Base-by-base conservation (phyloP, 2,329 filamentous ascomycete species). In the Hypoxylon sp. region DNA sequence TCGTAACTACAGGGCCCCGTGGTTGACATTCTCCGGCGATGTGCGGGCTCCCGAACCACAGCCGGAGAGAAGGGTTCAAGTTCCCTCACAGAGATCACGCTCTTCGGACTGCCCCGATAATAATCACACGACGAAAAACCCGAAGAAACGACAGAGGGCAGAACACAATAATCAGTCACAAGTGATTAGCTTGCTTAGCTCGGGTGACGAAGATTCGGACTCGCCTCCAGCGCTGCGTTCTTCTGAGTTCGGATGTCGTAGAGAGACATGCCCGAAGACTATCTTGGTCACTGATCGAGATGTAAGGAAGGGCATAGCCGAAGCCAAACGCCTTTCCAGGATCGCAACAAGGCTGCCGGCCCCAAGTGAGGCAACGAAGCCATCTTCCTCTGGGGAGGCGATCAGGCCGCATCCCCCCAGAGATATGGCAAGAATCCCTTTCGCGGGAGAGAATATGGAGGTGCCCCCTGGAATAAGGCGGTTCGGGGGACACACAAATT, bases 401-500 rank as follows among this genome's bases (percentile, higher is more conserved):
- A 39, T 17, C 2, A 54, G 31, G 21, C n/a, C n/a, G 19, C 19
- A 39, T 7, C 17, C 21, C 6, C 24, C 10, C 8, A 37, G 21
- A 21, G 19, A 56, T 4, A 19, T 31, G n/a, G 6, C 48, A 13
- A 42, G 19, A 5, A 13, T 5, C 15, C 15, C 6, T 13, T 31
- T 24, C 6, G 4, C 6, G 6, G 19, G 29, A 21, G 19, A 56
- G 4, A 15, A 17, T 8, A 6, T 31, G 11, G 32, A 15, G 10
- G 29, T 15, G 8, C 11, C 31, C 27, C 48, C 11, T 24, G 42
- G 54, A 42, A 44, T 48, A 21, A 54, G n/a, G n/a, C 29, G 31
- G 0, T 59, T 54, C 5, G 54, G 48, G 15, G 15, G 6, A 21
- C 13, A 65, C 50, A 29, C 32, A n/a, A 65, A 58, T 37, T 48